Conservation (phyloP, 202 grass and related monocot species). For the Zoysia matrella region DNA sequence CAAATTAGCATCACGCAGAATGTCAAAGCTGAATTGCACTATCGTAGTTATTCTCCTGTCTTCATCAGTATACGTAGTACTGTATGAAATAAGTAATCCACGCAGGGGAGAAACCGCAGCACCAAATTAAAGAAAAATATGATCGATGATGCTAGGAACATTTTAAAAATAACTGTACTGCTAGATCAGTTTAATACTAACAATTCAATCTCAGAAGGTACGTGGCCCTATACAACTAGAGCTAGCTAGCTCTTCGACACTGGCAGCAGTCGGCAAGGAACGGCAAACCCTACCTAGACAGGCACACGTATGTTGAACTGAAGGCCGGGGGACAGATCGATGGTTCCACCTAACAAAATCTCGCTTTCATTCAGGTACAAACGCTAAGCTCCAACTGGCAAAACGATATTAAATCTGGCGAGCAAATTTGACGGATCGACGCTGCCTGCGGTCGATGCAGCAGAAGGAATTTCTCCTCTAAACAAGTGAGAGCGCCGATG, state of each 20-base stretch:
- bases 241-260: slow-evolving; percentile 20
- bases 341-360: slow-evolving; percentile 33
- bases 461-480: slow-evolving; percentile 13
- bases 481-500: slow-evolving; percentile 2
- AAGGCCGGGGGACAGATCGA: slow-evolving; percentile 33
- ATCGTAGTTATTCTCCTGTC: neutral
- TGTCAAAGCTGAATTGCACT: neutral
- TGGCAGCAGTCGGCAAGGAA: slow-evolving; percentile 23
- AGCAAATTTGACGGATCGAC: neutral
- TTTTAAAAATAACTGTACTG: too few relatives aligned
- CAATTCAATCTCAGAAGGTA: neutral
- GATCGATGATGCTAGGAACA: too few relatives aligned
- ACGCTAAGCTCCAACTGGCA: slow-evolving; percentile 46
- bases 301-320: slow-evolving; percentile 19
- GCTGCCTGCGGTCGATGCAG: neutral
- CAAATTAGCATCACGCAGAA: neutral
- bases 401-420: slow-evolving; percentile 15
- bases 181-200: too few relatives aligned
- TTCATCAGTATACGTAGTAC: too few relatives aligned
- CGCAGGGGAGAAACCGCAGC: too few relatives aligned
- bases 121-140: too few relatives aligned
- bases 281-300: slow-evolving; percentile 36
- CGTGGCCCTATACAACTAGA: slow-evolving; percentile 26
- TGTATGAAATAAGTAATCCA: too few relatives aligned
- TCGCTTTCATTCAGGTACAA: slow-evolving; percentile 45